Conservation (phyloP, 2,329 filamentous ascomycete species). For the Mariannaea sp. region DNA sequence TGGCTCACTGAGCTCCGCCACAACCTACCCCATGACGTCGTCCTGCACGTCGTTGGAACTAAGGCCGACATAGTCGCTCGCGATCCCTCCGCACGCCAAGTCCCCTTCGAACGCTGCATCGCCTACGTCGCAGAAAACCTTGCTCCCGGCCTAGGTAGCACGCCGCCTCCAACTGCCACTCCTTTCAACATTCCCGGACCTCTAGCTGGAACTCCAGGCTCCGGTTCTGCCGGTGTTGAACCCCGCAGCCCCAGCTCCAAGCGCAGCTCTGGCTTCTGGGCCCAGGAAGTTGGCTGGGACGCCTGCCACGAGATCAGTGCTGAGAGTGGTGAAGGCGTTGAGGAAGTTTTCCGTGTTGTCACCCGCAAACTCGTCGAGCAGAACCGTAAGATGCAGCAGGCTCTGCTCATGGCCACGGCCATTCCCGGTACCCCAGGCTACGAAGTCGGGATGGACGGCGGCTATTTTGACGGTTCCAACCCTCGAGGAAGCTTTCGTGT, state of each 20-base stretch:
- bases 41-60: slow-evolving; percentile 93
- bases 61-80: slow-evolving; percentile 89
- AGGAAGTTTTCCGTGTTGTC: slow-evolving; percentile 86
- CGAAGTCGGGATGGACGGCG: slow-evolving; percentile 50
- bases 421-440: slow-evolving; percentile 55
- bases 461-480: slow-evolving; percentile 58
- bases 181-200: slow-evolving; percentile 39
- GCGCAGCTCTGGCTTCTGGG: slow-evolving; percentile 81
- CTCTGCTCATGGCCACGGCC: slow-evolving; percentile 59
- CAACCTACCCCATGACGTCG: slow-evolving; percentile 76
- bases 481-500: slow-evolving; percentile 59
- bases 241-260: slow-evolving; percentile 66
- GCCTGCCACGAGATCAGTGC: slow-evolving; percentile 97
- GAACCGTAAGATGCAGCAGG: slow-evolving; percentile 66
- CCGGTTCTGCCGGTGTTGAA: slow-evolving; percentile 45
- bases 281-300: slow-evolving; percentile 92
- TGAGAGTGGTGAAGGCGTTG: slow-evolving; percentile 91
- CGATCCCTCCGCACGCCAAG: slow-evolving; percentile 77
- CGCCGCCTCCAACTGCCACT: slow-evolving; percentile 68
- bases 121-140: slow-evolving; percentile 94
- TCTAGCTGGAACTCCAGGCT: slow-evolving; percentile 24
- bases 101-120: slow-evolving; percentile 94
- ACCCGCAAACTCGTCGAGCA: slow-evolving; percentile 67
- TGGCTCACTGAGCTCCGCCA: slow-evolving; percentile 86
- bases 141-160: slow-evolving; percentile 69